Base-by-base conservation (phyloP, 441 rosid genomes). In the Populus hybrid region DNA sequence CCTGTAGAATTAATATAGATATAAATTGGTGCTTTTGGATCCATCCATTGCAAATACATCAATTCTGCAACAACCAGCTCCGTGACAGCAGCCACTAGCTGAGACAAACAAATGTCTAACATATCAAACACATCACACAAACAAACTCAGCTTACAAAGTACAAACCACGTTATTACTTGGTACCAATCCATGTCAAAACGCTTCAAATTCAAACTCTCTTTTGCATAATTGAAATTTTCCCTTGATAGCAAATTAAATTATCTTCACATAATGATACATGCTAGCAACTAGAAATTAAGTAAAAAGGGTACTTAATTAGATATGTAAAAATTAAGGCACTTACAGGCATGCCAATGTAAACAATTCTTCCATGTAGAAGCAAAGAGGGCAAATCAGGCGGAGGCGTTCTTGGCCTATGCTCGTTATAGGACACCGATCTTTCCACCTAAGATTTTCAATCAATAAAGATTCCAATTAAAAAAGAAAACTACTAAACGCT, bases 261-360 rank as follows among this genome's bases (percentile, higher is more conserved):
- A 14, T 46, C 2, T 46, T 14, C 57, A 46, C 57, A 12, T 14
- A 14, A 46, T 46, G 57, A 46, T 10, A 10, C 57, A 38, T 14
- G 57, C 57, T 14, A 46, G 57, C 57, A 46, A 5, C 20, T 46
- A 14, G 20, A 46, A 14, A 46, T 46, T 4, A 46, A 46, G 18
- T 14, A 14, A 46, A 42, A 40, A 12, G 4, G 57, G 57, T 4
- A 46, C 57, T 14, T 14, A 1, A 46, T 1, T 46, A 46, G 3
- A 46, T 14, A 12, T 14, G 23, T 24, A 23, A 65, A 24, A 68
- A 68, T 14, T 1, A 57, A 34, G 70, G 24, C 5, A 80, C 92
- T 84, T 79, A 95, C 98, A 61, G 96, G 97, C 95, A 93, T 91
- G 74, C 98, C 97, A 78, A 93, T 91, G 84, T 88, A 92, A 75